phyloP scores from a whole-genome alignment of 1,284 basidiomycete genomes.

The Ceratobasidium sp. region DNA sequence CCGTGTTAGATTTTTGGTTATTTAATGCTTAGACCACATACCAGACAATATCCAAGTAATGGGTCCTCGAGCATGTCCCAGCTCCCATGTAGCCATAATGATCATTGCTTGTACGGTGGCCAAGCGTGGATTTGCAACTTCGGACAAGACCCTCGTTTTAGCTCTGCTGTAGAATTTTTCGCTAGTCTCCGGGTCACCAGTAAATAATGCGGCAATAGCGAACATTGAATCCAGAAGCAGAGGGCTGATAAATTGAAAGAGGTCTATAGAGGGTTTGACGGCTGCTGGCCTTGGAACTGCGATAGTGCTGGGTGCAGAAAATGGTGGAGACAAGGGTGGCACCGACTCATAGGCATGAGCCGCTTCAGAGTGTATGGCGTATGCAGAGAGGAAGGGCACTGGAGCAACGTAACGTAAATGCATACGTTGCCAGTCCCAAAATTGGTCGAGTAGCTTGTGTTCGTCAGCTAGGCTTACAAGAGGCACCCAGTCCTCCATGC shows the following conservation, averaged over 20 bases:
- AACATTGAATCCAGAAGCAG: constrained; percentile 27
- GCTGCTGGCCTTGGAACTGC: constrained; percentile 9
- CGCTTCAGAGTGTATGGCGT: constrained; percentile 21
- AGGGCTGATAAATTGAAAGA: constrained; percentile 28
- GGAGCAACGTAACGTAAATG: constrained; percentile 33
- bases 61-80: constrained; percentile 33
- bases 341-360: constrained; percentile 15
- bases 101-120: constrained; percentile 29
- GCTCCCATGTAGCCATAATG: constrained; percentile 17
- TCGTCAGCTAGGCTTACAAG: constrained; percentile 5
- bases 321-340: constrained; percentile 7
- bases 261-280: constrained; percentile 12
- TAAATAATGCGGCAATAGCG: constrained; percentile 27
- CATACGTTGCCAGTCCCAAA: constrained; percentile 39
- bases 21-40: too few species aligned
- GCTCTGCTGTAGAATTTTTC: constrained; percentile 21
- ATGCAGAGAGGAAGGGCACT: constrained; percentile 28
- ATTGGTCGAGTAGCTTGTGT: constrained; percentile 31
- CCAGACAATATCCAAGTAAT: constrained; percentile 26
- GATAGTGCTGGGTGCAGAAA: constrained; percentile 18
- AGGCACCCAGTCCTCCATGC: constrained; percentile 24
- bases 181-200: constrained; percentile 4
- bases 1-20: background rate
- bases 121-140: constrained; percentile 25
- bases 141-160: background rate